A percentile compares a stretch with the other conserved stretches of the same genome.
These are phyloP conservation scores for Porcisia deanei DNA, from an alignment of 208 protist species.

Conservation along the genomic window DNA sequence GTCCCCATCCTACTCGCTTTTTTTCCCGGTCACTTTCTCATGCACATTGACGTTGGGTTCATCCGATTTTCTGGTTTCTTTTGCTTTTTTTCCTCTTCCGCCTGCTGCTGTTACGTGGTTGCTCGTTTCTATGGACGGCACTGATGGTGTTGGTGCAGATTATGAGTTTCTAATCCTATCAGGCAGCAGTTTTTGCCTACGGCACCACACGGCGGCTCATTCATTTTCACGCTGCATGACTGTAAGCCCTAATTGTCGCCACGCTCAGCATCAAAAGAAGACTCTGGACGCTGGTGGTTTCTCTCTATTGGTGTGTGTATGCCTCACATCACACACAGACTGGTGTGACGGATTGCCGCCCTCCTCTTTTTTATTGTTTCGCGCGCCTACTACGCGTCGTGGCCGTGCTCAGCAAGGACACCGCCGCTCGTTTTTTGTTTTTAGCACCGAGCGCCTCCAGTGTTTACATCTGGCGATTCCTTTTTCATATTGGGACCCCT, in stretches of 20 bases:
- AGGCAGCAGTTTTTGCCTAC: not conserved
- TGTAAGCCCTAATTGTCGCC: not conserved
- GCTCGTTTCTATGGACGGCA: not conserved
- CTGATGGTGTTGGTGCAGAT: not conserved
- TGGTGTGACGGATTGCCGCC: not conserved
- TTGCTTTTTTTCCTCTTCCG: not conserved
- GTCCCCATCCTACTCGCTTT: too few species aligned
- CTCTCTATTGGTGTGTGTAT: not conserved
- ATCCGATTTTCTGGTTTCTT: too few species aligned
- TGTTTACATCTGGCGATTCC: not conserved
- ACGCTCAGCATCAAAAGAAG: not conserved
- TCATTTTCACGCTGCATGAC: not conserved
- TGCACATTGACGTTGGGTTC: too few species aligned
- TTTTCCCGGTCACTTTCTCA: too few species aligned
- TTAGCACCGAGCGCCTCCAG: not conserved
- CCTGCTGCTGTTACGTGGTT: not conserved
- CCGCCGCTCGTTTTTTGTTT: not conserved
- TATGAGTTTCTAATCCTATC: not conserved
- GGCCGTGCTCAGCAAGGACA: not conserved
- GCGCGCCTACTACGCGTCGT: not conserved
- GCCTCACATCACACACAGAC: too few species aligned
- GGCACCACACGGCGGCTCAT: not conserved
- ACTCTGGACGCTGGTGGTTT: not conserved
- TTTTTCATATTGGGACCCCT: not conserved
- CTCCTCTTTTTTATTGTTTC: not conserved